phyloP scores from a whole-genome alignment of 768 basidiomycete species.

The Boletus sp. region DNA sequence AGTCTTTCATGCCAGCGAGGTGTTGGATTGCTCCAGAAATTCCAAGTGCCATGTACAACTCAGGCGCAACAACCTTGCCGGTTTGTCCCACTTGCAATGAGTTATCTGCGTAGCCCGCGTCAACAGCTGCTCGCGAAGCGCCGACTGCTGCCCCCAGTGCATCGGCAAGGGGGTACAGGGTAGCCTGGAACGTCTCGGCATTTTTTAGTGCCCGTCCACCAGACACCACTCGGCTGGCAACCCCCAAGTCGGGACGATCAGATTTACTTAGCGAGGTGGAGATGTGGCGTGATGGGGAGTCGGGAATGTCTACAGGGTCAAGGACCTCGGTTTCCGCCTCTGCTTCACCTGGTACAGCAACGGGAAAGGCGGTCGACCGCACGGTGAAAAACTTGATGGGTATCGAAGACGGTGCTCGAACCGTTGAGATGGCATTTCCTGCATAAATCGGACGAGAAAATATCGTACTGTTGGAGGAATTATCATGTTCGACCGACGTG shows the following conservation, averaged over 20 bases:
- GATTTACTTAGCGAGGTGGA: slow-evolving; percentile 81
- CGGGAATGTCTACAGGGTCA: slow-evolving; percentile 58
- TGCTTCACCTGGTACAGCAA: slow-evolving; percentile 46
- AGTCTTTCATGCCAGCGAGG: slow-evolving; percentile 99
- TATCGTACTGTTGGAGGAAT: slow-evolving; percentile 66
- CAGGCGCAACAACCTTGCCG: slow-evolving; percentile 96
- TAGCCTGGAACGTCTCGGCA: slow-evolving; percentile 84
- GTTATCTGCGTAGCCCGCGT: slow-evolving; percentile 97
- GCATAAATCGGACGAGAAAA: slow-evolving; percentile 97
- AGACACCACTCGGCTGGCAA: slow-evolving; percentile 85
- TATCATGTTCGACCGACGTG: slow-evolving; percentile 73
- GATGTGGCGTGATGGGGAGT: slow-evolving; percentile 55
- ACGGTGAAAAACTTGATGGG: slow-evolving; percentile 94
- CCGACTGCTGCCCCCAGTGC: slow-evolving; percentile 93
- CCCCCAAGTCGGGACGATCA: slow-evolving; percentile 87
- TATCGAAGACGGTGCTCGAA: slow-evolving; percentile 73
- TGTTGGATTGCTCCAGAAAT: slow-evolving; percentile 99
- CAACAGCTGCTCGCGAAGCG: slow-evolving; percentile 96
- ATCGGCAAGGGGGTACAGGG: slow-evolving; percentile 90
- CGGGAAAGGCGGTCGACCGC: slow-evolving; percentile 84
- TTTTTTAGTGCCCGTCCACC: slow-evolving; percentile 95
- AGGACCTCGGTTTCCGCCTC: slow-evolving; percentile 60
- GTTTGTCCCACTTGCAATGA: slow-evolving; percentile 99
- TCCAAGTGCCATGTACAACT: slow-evolving; percentile 93
- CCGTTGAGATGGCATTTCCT: slow-evolving; percentile 93